Base-by-base conservation (phyloP, 441 rosid species). In the Hura crepitans region DNA sequence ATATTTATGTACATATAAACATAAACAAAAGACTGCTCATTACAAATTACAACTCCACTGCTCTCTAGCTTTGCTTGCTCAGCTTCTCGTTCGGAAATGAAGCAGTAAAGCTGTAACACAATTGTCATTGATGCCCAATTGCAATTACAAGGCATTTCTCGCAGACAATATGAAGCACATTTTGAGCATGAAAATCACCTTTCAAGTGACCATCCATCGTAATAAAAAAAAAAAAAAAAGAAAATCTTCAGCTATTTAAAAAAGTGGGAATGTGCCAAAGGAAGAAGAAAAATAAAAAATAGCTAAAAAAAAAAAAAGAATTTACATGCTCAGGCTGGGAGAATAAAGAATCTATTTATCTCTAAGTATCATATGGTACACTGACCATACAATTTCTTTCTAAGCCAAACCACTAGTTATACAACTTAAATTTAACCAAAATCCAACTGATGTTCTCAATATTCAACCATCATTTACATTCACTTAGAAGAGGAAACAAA, bases 401-500 rank as follows among this genome's bases (percentile, higher is more conserved):
- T 57, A 47, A 25, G 47, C 67, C 43, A 54, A 74, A 74, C 66
- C 53, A 5, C 66, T 70, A 63, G 20, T 63, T 33, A 33, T 45
- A 75, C 74, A 69, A 35, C 65, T 74, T 28, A 54, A 75, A 65
- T 43, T 11, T 47, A 69, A 31, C 61, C 42, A 68, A 62, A 68
- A 67, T 25, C 55, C 78, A 57, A 27, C 47, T 23, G 20, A 17
- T n/a, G 33, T 69, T 46, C 43, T 45, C 60, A 60, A 51, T 46
- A 45, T 73, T 66, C 37, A 61, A 61, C 66, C 33, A 71, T 57
- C 73, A 79, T 75, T 68, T 74, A 79, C 85, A 82, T 49, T 71
- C 73, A 69, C 59, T 72, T 67, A 1, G 23, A 42, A 47, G 17
- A 66, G 8, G 46, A 57, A 9, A 6, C 46, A 30, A 17, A 31